These are phyloP conservation scores for Eucalyptus caleyi DNA, from an alignment of 345 rosid genomes.

Conservation along the genomic window DNA sequence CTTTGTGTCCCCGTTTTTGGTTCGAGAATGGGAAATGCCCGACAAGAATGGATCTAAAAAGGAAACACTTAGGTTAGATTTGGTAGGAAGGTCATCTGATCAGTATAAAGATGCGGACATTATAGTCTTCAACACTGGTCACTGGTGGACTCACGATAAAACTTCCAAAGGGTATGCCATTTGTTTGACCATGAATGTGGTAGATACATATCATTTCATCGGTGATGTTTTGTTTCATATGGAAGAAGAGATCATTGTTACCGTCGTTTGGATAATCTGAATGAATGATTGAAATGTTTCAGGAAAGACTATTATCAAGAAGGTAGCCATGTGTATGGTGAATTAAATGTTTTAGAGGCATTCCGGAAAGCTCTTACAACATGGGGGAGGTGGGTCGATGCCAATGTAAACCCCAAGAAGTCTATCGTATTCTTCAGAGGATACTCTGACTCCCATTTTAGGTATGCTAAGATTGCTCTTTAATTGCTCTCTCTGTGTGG, in stretches of 20 bases:
- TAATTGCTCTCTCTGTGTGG: background rate
- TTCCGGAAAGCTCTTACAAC: slow-evolving; percentile 82
- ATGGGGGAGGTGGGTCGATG: slow-evolving; percentile 92
- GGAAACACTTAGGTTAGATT: slow-evolving; percentile 89
- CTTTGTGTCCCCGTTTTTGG: slow-evolving; percentile 89
- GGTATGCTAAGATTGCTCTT: slow-evolving; percentile 20
- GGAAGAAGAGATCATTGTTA: background rate
- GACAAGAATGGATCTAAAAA: slow-evolving; percentile 49
- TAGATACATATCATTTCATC: background rate
- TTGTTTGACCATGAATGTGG: background rate
- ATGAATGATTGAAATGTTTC: background rate
- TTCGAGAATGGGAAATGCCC: slow-evolving; percentile 71
- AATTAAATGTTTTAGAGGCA: slow-evolving; percentile 81
- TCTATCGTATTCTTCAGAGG: slow-evolving; percentile 84
- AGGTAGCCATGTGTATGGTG: slow-evolving; percentile 67
- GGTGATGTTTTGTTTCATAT: background rate
- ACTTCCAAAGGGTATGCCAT: slow-evolving; percentile 68
- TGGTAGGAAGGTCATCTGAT: slow-evolving; percentile 60
- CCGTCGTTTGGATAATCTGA: background rate
- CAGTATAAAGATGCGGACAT: slow-evolving; percentile 67
- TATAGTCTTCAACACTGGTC: slow-evolving; percentile 87
- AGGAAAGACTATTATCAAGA: slow-evolving; percentile 95
- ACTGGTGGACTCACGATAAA: slow-evolving; percentile 99
- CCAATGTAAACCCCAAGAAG: slow-evolving; percentile 48
- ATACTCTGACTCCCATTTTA: slow-evolving; percentile 90